These are phyloP conservation scores for Aureobasidium sp. DNA, from an alignment of 2,329 filamentous ascomycete species.

Conservation along the genomic window DNA sequence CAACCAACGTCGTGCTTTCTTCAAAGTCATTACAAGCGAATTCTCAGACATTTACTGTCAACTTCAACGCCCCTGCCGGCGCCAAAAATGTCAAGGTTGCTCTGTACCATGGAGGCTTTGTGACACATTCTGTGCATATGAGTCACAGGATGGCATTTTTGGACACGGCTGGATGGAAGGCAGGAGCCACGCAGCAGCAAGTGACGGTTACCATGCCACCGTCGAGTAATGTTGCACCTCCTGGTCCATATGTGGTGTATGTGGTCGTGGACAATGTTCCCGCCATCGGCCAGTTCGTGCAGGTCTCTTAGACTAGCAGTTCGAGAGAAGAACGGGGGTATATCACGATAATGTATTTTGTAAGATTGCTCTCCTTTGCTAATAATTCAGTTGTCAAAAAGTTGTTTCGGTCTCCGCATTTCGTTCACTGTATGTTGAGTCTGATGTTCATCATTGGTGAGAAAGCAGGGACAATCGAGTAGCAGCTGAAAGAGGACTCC, in stretches of 20 bases:
- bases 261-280: constrained; percentile 52
- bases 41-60: constrained; percentile 41
- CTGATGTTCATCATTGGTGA: too few species aligned
- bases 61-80: constrained; percentile 39
- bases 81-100: constrained; percentile 43
- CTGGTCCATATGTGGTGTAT: constrained; percentile 55
- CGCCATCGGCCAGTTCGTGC: constrained; percentile 15
- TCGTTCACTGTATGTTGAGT: too few species aligned
- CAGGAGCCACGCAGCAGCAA: constrained; percentile 39
- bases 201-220: constrained; percentile 50
- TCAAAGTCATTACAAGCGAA: constrained; percentile 39
- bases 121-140: constrained; percentile 56
- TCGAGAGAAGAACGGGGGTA: neutral
- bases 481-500: too few species aligned
- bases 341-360: too few species aligned
- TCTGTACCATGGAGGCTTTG: constrained; percentile 53
- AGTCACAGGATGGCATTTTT: constrained; percentile 52
- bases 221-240: constrained; percentile 49
- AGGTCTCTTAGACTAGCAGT: constrained; percentile 1
- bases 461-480: too few species aligned
- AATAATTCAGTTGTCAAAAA: too few species aligned
- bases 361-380: too few species aligned
- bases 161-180: constrained; percentile 33
- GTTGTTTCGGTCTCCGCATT: too few species aligned
- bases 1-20: constrained; percentile 42